These are phyloP conservation scores for Ligustrum vulgare DNA, from an alignment of 257 asterid species.

Conservation along the genomic window DNA sequence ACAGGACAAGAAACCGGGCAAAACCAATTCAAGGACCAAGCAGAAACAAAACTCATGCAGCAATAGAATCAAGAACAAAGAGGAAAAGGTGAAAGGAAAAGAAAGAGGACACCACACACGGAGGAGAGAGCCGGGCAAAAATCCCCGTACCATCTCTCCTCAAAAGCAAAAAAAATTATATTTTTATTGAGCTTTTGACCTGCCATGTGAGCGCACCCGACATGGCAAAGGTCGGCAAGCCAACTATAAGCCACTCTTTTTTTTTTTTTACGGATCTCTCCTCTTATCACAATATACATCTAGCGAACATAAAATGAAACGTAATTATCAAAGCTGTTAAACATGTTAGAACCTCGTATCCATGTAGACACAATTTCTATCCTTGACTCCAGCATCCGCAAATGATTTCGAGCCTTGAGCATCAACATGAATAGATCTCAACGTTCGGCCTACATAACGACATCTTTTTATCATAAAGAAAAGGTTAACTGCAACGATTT, in stretches of 20 bases:
- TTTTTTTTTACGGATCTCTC: conserved; percentile 12
- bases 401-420: not conserved
- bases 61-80: not conserved
- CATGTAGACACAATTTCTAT: not conserved
- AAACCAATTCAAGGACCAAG: conserved; percentile 19
- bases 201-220: conserved; percentile 73
- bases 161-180: conserved; percentile 25
- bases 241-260: conserved; percentile 22
- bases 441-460: not conserved
- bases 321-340: conserved; percentile 3
- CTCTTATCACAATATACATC: not conserved
- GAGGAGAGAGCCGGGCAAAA: conserved; percentile 55
- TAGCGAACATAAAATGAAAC: not conserved
- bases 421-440: not conserved
- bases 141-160: conserved; percentile 58
- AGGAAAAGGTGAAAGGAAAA: not conserved
- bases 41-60: not conserved
- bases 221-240: conserved; percentile 53
- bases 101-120: conserved; percentile 31
- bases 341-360: not conserved
- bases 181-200: conserved; percentile 42
- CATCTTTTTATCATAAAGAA: not conserved
- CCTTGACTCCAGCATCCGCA: not conserved
- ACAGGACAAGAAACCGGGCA: not conserved
- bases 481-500: not conserved